Percentiles rank a stretch among this genome's conserved stretches.
Conservation (phyloP, 768 basidiomycete species). For the Sporobolomyces phaffii region DNA sequence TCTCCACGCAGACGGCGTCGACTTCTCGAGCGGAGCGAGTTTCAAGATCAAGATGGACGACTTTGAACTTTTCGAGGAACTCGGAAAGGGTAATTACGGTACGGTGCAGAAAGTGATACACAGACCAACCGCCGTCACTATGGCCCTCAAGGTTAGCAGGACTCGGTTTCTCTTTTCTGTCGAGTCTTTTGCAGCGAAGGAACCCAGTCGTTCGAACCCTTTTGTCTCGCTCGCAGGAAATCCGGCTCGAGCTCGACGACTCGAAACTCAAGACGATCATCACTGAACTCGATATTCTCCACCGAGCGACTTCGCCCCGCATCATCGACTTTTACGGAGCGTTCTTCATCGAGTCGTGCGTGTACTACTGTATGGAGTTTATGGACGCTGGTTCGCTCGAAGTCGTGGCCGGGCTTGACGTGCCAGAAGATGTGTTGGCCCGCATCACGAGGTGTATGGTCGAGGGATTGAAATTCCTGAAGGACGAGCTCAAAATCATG, state of each 20-base stretch:
- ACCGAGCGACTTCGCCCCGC: slow-evolving; percentile 79
- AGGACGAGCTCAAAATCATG: slow-evolving; percentile 86
- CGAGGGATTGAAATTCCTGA: slow-evolving; percentile 84
- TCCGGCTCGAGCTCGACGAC: slow-evolving; percentile 88
- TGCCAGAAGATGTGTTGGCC: slow-evolving; percentile 72
- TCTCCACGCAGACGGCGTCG: slow-evolving; percentile 76
- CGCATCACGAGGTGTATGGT: slow-evolving; percentile 77
- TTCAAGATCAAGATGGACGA: slow-evolving; percentile 85
- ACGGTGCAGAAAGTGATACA: slow-evolving; percentile 94
- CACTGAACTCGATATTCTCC: slow-evolving; percentile 97
- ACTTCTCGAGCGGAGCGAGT: slow-evolving; percentile 82
- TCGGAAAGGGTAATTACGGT: slow-evolving; percentile 94
- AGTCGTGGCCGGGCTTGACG: slow-evolving; percentile 60
- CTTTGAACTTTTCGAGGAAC: slow-evolving; percentile 80
- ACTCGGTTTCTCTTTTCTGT: slow-evolving; percentile 32
- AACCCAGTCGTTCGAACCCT: neutral
- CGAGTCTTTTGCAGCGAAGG: neutral
- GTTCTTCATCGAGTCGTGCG: slow-evolving; percentile 99
- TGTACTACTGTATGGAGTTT: slow-evolving; percentile 98
- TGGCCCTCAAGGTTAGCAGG: slow-evolving; percentile 99
- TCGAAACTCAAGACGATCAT: slow-evolving; percentile 91
- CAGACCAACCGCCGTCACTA: slow-evolving; percentile 84
- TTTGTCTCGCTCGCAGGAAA: slow-evolving; percentile 61
- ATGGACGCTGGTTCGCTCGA: slow-evolving; percentile 99
- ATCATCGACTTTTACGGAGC: slow-evolving; percentile 99